Conservation (phyloP, 805 yeast genomes). For the Candida coleopterorum region DNA sequence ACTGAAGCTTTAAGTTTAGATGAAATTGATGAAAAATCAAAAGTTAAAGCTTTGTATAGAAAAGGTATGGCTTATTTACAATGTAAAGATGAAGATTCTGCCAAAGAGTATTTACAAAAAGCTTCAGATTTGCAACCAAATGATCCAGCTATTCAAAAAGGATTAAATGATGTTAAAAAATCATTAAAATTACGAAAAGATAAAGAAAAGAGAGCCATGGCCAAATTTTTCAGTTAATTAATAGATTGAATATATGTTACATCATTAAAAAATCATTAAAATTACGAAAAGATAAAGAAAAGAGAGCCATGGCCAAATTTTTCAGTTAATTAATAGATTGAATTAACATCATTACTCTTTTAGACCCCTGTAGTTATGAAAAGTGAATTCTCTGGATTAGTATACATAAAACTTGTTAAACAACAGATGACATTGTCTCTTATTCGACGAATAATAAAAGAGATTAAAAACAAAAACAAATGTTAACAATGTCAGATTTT, state of each 20-base stretch:
- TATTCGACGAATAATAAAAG: too few species aligned
- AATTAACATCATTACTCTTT: too few species aligned
- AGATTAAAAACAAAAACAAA: too few species aligned
- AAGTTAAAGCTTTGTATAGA: slow-evolving; percentile 83
- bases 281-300: slow-evolving; percentile 60
- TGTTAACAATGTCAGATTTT: too few species aligned
- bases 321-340: too few species aligned
- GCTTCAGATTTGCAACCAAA: slow-evolving; percentile 63
- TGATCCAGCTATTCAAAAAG: slow-evolving; percentile 68
- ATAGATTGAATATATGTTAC: too few species aligned
- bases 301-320: slow-evolving; percentile 70
- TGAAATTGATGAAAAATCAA: slow-evolving; percentile 56
- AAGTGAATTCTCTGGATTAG: too few species aligned
- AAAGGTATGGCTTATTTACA: slow-evolving; percentile 71
- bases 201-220: slow-evolving; percentile 69
- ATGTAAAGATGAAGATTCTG: slow-evolving; percentile 64
- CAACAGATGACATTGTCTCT: too few species aligned
- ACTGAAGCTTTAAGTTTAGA: slow-evolving; percentile 62
- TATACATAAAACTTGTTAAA: too few species aligned
- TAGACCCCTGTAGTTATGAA: too few species aligned
- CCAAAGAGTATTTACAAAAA: slow-evolving; percentile 57
- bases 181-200: slow-evolving; percentile 50
- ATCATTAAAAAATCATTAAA: slow-evolving; percentile 46
- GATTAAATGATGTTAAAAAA: slow-evolving; percentile 54
- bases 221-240: slow-evolving; percentile 58